Evolutionary conservation across 2,329 filamentous ascomycete species (phyloP).

Genomic region (Dactylellina drechsleri): DNA sequence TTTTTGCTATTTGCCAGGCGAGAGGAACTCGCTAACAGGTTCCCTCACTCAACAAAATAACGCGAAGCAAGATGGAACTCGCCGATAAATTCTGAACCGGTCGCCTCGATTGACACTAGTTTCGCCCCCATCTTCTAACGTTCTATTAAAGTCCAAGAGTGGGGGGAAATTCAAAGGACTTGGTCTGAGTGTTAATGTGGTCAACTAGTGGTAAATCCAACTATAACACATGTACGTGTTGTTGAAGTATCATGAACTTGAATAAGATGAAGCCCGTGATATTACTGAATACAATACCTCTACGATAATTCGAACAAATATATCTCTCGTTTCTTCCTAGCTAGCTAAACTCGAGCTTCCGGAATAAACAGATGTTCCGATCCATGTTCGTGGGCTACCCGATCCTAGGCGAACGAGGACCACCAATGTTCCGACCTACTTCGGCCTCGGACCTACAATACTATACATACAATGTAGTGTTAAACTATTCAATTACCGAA

Average conservation of each 20-base stretch:
- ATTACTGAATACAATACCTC: no score
- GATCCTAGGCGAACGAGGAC: conserved; percentile 36
- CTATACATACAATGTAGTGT: no score
- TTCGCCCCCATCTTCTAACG: no score
- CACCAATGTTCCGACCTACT: conserved; percentile 34
- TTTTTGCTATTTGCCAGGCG: neutral
- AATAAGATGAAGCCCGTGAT: no score
- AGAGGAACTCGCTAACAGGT: conserved; percentile 41
- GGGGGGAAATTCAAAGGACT: neutral
- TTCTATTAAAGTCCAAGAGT: neutral
- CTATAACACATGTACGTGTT: no score
- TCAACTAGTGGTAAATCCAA: no score
- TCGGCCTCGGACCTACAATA: conserved; percentile 38
- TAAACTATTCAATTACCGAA: no score
- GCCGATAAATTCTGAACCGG: conserved; percentile 23
- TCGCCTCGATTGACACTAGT: conserved; percentile 13
- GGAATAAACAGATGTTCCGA: neutral
- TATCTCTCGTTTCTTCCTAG: neutral
- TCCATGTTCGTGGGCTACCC: conserved; percentile 12
- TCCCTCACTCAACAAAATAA: conserved; percentile 29
- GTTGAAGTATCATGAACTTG: no score
- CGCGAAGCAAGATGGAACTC: conserved; percentile 21
- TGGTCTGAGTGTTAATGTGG: no score
- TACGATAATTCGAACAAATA: no score
- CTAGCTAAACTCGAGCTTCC: neutral